These are phyloP conservation scores for Fusarium concolor DNA, from an alignment of 2,329 filamentous ascomycete genomes.

Conservation along the genomic window DNA sequence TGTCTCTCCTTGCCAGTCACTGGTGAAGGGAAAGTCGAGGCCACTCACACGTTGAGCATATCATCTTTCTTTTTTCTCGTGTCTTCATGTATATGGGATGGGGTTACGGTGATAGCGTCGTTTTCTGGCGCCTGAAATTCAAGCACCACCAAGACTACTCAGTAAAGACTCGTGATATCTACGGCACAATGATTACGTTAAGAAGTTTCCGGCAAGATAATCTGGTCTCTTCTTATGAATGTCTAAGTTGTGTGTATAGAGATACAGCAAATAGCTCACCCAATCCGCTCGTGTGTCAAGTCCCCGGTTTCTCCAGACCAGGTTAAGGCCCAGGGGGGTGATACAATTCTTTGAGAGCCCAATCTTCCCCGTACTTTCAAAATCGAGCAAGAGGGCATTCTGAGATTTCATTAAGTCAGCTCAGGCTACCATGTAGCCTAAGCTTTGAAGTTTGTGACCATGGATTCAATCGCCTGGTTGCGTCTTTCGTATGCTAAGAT, in stretches of 20 bases:
- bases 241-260: background rate
- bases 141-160: slow-evolving; percentile 9
- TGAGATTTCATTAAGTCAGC: slow-evolving; percentile 5
- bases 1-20: background rate
- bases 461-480: background rate
- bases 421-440: background rate
- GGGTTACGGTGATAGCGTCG: slow-evolving; percentile 21
- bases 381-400: background rate
- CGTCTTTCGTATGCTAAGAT: background rate
- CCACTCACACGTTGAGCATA: background rate
- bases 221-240: background rate
- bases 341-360: background rate
- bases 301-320: slow-evolving; percentile 13
- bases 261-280: background rate
- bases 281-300: slow-evolving; percentile 12
- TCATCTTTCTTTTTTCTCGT: background rate
- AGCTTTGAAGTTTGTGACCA: background rate
- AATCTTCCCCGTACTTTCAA: background rate
- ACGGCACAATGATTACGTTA: background rate
- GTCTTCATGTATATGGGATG: slow-evolving; percentile 2
- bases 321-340: slow-evolving; percentile 1
- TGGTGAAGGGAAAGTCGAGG: background rate
- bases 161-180: slow-evolving; percentile 4
- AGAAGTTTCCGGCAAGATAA: background rate
- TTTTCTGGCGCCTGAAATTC: slow-evolving; percentile 9